Evolutionary conservation across 305 asterid genomes (phyloP), one percentile per base, ranked within the genome.

Genomic region (Ilex paraguariensis): DNA sequence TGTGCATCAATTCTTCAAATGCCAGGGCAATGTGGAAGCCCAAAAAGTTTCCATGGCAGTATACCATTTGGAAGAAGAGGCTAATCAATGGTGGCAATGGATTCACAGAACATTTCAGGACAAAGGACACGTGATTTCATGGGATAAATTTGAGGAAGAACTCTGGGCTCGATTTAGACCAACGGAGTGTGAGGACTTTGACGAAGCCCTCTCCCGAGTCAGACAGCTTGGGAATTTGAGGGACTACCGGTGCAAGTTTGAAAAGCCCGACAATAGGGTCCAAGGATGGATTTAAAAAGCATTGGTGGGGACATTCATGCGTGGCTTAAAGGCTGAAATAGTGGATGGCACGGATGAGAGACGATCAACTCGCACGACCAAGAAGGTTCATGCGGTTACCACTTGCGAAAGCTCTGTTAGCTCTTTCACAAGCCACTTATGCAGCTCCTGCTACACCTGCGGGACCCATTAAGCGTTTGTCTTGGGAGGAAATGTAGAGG

Each of bases 101-200:
- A 0, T 61, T 6, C 39, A 4, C 4, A 16, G 56, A 0, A 13
- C 55, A 0, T 61, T 13, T 2, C 5, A 28, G 3, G 39, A 61
- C 9, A 55, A 61, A 13, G 65, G 12, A 0, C 4, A 15, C 1
- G 17, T 7, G 4, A 5, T 61, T 1, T 13, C 56, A 2, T 45
- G 56, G 65, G 55, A 21, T 0, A 3, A 33, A 0, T 60, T 44
- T 44, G 33, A 6, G 3, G 54, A 60, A 2, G 64, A 60, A 45
- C 21, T 60, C 10, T 60, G 64, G 54, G n/a, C 64, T 10, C 64
- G 33, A 1, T 60, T 60, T 15, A 31, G 54, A 3, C 54, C 54
- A 0, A 14, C 64, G 1, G 14, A 60, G 10, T 60, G 54, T 16
- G 54, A 44, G 14, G 64, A 60, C 1, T 60, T 42, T 60, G 54